A percentile compares a stretch with the other conserved stretches of the same genome.
These are phyloP conservation scores for Colletotrichum shisoi DNA, from an alignment of 2,329 filamentous ascomycete genomes.

Conservation along the genomic window DNA sequence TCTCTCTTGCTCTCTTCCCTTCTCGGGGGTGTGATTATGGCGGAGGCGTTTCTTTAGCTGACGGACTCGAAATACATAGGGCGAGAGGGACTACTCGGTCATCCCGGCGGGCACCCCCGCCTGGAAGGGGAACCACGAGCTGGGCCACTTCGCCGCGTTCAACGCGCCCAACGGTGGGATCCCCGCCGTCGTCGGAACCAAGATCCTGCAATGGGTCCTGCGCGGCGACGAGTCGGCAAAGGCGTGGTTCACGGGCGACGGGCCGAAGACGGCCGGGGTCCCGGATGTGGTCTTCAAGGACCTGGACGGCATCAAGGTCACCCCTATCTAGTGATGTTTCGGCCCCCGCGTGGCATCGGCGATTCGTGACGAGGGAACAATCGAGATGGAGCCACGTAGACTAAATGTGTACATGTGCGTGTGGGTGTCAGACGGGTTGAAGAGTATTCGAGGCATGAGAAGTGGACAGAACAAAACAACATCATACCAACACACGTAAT, in stretches of 20 bases:
- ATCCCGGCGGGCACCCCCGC: conserved; percentile 17
- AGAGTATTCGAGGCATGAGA: no score
- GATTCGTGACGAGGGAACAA: no score
- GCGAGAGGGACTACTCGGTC: conserved; percentile 23
- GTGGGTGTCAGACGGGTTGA: no score
- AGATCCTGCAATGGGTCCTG: conserved; percentile 23
- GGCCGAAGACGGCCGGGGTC: background rate
- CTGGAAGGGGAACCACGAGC: conserved; percentile 23
- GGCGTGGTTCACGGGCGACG: conserved; percentile 18
- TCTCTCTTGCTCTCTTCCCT: no score
- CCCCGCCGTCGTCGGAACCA: conserved; percentile 9
- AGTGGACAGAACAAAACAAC: no score
- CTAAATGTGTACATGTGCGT: no score
- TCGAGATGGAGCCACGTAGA: no score
- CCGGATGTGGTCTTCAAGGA: conserved; percentile 4
- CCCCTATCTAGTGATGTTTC: conserved; percentile 9
- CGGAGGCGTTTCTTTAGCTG: no score
- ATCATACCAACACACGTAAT: no score
- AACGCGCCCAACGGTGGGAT: conserved; percentile 20
- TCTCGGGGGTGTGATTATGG: no score
- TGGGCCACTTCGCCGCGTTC: conserved; percentile 29
- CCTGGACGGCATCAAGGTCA: conserved; percentile 17
- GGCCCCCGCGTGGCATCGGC: no score
- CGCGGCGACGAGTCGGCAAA: conserved; percentile 20
- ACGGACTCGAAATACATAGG: background rate